These are phyloP conservation scores for Vigna reflexopilosa DNA, from an alignment of 306 rosid species.

Conservation along the genomic window DNA sequence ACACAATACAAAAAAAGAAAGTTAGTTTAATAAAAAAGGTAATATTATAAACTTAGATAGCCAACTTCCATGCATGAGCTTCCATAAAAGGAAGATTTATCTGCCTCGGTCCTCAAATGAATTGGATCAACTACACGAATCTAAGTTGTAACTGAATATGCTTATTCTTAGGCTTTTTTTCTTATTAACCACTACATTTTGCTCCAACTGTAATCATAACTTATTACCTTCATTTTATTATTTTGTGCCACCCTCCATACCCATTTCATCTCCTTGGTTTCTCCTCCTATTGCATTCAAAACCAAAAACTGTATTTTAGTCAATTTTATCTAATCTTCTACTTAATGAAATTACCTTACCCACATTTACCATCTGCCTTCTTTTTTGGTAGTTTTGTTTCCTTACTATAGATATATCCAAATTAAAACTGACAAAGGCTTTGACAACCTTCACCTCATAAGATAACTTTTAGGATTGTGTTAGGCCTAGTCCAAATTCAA, in stretches of 20 bases:
- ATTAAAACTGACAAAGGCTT: background rate
- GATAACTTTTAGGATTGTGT: background rate
- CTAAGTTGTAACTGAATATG: slow-evolving; percentile 7
- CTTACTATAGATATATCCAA: background rate
- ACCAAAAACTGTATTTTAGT: background rate
- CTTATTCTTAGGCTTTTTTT: slow-evolving; percentile 21
- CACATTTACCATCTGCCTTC: slow-evolving; percentile 33
- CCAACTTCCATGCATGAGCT: slow-evolving; percentile 15
- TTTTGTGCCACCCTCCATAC: slow-evolving; percentile 27
- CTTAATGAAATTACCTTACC: slow-evolving; percentile 22
- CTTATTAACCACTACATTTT: slow-evolving; percentile 10
- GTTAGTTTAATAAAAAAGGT: slow-evolving; percentile 25
- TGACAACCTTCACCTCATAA: background rate
- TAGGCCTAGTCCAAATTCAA: background rate
- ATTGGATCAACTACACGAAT: background rate
- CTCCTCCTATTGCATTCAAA: slow-evolving; percentile 12
- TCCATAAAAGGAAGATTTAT: slow-evolving; percentile 10
- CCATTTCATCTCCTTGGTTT: slow-evolving; percentile 24
- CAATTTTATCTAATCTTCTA: slow-evolving; percentile 28
- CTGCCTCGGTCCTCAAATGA: slow-evolving; percentile 5
- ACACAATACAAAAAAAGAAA: slow-evolving; percentile 35
- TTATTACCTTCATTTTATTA: slow-evolving; percentile 9
- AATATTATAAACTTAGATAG: slow-evolving; percentile 33
- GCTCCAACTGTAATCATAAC: background rate
- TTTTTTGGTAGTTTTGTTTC: slow-evolving; percentile 7